Percentiles rank a stretch among this genome's conserved stretches.
Conservation (phyloP, 192 early-diverging fungal genomes). For the Endogone sp. region DNA sequence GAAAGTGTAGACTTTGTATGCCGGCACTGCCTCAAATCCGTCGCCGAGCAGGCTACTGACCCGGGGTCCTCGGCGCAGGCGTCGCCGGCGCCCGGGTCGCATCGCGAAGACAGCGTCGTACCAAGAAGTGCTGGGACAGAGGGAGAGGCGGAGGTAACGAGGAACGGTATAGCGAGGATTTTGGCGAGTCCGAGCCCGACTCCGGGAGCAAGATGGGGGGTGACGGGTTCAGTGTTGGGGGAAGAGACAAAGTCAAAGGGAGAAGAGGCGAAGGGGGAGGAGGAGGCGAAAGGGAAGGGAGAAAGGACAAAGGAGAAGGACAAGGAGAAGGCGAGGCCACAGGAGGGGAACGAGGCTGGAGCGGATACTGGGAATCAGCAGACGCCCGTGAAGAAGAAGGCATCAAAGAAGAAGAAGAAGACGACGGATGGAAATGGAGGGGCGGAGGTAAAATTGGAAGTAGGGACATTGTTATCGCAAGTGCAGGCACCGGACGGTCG, state of each 20-base stretch:
- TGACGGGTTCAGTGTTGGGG: background rate
- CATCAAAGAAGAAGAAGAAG: background rate
- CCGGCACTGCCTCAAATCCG: constrained; percentile 28
- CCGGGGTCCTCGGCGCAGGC: constrained; percentile 19
- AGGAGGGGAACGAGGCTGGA: background rate
- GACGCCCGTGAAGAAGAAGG: background rate
- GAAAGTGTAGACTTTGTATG: constrained; percentile 48
- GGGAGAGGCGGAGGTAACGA: background rate
- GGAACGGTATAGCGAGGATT: background rate
- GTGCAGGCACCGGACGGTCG: background rate
- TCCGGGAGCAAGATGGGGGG: background rate
- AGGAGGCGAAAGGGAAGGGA: background rate
- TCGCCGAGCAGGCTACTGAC: constrained; percentile 3
- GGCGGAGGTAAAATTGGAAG: too few relatives aligned
- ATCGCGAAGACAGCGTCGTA: constrained; percentile 14
- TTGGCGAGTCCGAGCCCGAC: background rate
- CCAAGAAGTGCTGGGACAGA: background rate
- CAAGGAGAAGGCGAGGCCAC: background rate
- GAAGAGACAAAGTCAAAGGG: background rate
- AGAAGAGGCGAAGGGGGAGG: constrained; percentile 2
- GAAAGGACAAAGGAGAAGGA: constrained; percentile 4
- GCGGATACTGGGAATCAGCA: background rate
- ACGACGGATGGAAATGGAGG: background rate
- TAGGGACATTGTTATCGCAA: background rate
- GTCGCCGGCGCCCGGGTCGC: constrained; percentile 18